Percentiles rank a stretch among this genome's conserved stretches.
phyloP scores from a whole-genome alignment of 768 basidiomycete species.

The Pleurotus citrinopileatus region DNA sequence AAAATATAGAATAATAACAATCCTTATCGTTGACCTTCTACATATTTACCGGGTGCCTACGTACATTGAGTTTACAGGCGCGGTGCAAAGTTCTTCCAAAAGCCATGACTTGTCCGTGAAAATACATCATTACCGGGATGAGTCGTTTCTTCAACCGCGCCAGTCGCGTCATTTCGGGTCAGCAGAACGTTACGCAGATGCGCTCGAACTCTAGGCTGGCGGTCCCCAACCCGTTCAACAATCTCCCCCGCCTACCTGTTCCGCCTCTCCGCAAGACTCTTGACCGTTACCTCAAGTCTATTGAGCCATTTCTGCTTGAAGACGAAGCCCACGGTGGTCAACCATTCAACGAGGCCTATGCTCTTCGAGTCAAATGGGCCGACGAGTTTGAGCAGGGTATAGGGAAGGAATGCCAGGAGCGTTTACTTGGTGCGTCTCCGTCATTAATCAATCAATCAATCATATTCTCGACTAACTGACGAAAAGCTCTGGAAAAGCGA shows the following conservation, averaged over 20 bases:
- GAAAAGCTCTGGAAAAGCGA: slow-evolving; percentile 71
- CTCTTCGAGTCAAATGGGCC: slow-evolving; percentile 55
- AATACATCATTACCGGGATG: no score
- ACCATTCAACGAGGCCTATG: slow-evolving; percentile 48
- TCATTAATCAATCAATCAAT: slow-evolving; percentile 17
- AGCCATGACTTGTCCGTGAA: background rate
- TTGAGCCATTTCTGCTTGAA: slow-evolving; percentile 78
- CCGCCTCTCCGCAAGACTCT: slow-evolving; percentile 76
- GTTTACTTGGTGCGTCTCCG: slow-evolving; percentile 56
- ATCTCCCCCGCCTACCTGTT: slow-evolving; percentile 74
- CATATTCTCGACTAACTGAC: slow-evolving; percentile 14
- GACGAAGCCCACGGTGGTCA: slow-evolving; percentile 59
- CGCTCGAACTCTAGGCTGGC: slow-evolving; percentile 17
- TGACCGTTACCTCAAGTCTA: slow-evolving; percentile 71
- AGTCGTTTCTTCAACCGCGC: background rate
- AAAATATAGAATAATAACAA: no score
- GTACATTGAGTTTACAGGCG: background rate
- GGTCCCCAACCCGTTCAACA: slow-evolving; percentile 22
- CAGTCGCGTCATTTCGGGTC: background rate
- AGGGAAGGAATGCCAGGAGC: slow-evolving; percentile 66
- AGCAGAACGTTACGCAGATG: slow-evolving; percentile 14
- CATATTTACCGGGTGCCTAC: background rate
- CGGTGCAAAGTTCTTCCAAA: slow-evolving; percentile 4
- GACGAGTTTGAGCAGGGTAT: slow-evolving; percentile 70
- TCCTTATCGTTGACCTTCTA: no score